Evolutionary conservation across 495 filamentous ascomycete genomes (phyloP), one percentile per base, ranked within the genome.

Genomic region (Antarctomyces pellizariae): DNA sequence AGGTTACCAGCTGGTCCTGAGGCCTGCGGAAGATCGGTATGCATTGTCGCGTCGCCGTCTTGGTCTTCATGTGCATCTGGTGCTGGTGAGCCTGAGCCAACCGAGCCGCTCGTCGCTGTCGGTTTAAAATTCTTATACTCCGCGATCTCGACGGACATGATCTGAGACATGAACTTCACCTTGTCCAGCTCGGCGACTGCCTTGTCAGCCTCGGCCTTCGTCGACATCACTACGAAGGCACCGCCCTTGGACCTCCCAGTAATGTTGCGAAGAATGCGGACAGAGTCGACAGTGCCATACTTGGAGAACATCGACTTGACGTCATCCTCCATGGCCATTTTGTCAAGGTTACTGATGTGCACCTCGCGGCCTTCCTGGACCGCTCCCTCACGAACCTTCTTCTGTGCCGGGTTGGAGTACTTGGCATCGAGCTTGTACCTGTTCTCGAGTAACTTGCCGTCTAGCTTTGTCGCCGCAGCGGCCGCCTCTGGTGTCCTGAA

Each of bases 301-400:
- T 68, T 67, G 13, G 55, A 46, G 35, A 93, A 91, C 2, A 74
- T 38, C 2, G 66, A 59, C 26, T 56, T 50, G 19, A 93, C 36
- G 16, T 91, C 75, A 2, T 63, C 45, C 36, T 82, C 75, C 1
- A 43, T 60, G 7, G 64, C 59, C 11, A 54, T 59, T 35, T 58
- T 67, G 37, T 79, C 62, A 7, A 93, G 41, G 32, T 84, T 78
- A 18, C 57, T 57, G 30, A 91, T 58, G 38, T 75, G 80, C n/a
- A 97, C 35, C 45, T 95, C 84, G 13, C 86, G 67, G 7, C 71
- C 77, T 47, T 93, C 84, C 11, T 71, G 59, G 28, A 77, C 60
- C 14, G 86, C 67, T n/a, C 80, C 79, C 18, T 67, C 56, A n/a
- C 86, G 71, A 11, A 64, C 57, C 43, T 83, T 69, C 50, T 75